Conservation (phyloP, 2,329 filamentous ascomycete genomes). For the Biscogniauxia sp. region DNA sequence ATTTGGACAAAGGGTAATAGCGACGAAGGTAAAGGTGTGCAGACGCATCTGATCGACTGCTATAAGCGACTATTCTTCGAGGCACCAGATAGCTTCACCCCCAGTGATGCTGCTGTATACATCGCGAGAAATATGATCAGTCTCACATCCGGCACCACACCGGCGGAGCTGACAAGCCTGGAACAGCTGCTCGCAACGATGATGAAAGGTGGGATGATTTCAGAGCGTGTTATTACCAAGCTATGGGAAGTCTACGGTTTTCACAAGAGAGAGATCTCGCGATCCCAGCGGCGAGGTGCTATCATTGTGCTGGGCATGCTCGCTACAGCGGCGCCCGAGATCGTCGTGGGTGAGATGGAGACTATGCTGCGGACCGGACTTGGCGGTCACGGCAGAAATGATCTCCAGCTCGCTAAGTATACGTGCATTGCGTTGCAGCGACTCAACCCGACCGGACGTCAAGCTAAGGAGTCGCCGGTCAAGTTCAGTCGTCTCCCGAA, state of each 20-base stretch:
- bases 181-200: constrained; percentile 95
- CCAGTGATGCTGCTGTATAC: constrained; percentile 91
- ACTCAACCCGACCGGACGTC: constrained; percentile 82
- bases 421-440: constrained; percentile 90
- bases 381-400: constrained; percentile 73
- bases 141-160: constrained; percentile 91
- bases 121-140: constrained; percentile 99
- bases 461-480: constrained; percentile 67
- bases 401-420: constrained; percentile 88
- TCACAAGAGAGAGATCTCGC: constrained; percentile 89
- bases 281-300: constrained; percentile 82
- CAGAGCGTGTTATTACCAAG: constrained; percentile 83
- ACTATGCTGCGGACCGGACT: constrained; percentile 89
- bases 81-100: constrained; percentile 81
- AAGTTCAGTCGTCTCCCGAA: constrained; percentile 80
- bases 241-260: constrained; percentile 97
- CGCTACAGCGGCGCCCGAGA: constrained; percentile 85
- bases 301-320: constrained; percentile 98
- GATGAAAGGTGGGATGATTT: constrained; percentile 90
- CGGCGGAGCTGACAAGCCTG: constrained; percentile 89
- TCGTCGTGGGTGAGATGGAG: constrained; percentile 93
- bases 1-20: constrained; percentile 99
- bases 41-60: constrained; percentile 93
- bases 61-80: constrained; percentile 97
- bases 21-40: constrained; percentile 97